Base-by-base conservation (phyloP, 1,284 basidiomycete species). In the Puccinia polysora region DNA sequence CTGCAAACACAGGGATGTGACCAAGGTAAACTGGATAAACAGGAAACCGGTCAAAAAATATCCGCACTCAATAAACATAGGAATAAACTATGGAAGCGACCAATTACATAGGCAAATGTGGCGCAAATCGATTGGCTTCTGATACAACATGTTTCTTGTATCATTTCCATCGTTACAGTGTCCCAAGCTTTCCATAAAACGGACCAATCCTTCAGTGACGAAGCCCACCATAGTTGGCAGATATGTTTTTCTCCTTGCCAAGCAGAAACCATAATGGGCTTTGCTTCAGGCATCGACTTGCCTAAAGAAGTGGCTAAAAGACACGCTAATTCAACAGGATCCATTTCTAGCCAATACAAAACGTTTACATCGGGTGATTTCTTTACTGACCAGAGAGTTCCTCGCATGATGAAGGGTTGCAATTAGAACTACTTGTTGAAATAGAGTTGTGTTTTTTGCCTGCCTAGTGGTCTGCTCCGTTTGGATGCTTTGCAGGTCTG, bases 81-180 rank as follows among this genome's bases (percentile, higher is more conserved):
- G 18, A 18, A 43, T 8, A 43, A 43, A 8, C 18, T 43, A 43
- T 43, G 18, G 8, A 43, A 8, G 18, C 18, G 40, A 52, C 49
- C 6, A 55, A 56, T 28, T 20, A 71, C 68, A 75, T 0, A 75
- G 72, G 79, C 89, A 91, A 70, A 91, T 90, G 79, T 94, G 91
- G 34, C 92, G 85, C 62, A 97, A 82, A 79, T 96, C 88, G 75
- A 98, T 98, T 0, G 95, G 95, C 80, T 92, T 96, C 79, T 90
- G 83, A 79, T 89, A 88, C 30, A 96, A 82, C 88, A 97, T 89
- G 52, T 86, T 84, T 14, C 84, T 81, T 0, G 89, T 65, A 97
- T 93, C 92, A 97, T 96, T 70, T 84, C 84, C 70, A 87, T 81
- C 0, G 91, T 93, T 75, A 95, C 85, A 71, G 86, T 86, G 79